Evolutionary conservation across 352 stramenopile species (phyloP).

Genomic region (Phytophthora agathidicida): DNA sequence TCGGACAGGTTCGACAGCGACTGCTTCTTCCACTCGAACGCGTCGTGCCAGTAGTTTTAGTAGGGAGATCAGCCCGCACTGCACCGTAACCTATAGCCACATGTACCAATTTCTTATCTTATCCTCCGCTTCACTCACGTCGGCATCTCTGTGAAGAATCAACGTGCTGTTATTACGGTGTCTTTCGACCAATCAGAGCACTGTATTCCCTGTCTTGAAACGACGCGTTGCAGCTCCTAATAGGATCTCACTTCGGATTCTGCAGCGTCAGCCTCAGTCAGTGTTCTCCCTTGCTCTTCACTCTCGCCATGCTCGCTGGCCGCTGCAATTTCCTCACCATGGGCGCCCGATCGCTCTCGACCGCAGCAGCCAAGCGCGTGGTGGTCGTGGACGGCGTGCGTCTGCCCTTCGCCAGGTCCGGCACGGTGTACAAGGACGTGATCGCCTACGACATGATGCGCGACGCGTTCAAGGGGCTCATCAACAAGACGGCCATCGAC

Average conservation of each 20-base stretch:
- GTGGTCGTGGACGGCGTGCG: constrained; percentile 95
- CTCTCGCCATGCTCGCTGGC: constrained; percentile 31
- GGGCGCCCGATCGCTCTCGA: constrained; percentile 39
- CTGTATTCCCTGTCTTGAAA: constrained; percentile 8
- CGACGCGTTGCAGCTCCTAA: constrained; percentile 3
- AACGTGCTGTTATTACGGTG: constrained; percentile 11
- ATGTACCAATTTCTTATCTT: not conserved
- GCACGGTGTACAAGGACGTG: constrained; percentile 97
- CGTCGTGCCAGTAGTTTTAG: constrained; percentile 20
- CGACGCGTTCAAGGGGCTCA: constrained; percentile 95
- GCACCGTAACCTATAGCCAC: not conserved
- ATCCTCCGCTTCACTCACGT: constrained; percentile 26
- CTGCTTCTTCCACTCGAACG: constrained; percentile 43
- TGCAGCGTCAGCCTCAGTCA: constrained; percentile 9
- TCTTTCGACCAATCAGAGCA: constrained; percentile 21
- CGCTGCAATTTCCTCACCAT: constrained; percentile 22
- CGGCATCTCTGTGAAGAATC: constrained; percentile 5
- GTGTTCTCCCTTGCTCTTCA: not conserved
- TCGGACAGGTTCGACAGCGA: constrained; percentile 43
- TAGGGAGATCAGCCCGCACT: not conserved
- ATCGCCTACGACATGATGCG: constrained; percentile 97
- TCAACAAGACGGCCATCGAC: constrained; percentile 96
- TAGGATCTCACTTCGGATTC: constrained; percentile 36
- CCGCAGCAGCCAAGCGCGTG: constrained; percentile 62
- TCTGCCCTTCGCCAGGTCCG: constrained; percentile 95